phyloP scores from a whole-genome alignment of 164 flowering plant species.

The Buxus sempervirens region DNA sequence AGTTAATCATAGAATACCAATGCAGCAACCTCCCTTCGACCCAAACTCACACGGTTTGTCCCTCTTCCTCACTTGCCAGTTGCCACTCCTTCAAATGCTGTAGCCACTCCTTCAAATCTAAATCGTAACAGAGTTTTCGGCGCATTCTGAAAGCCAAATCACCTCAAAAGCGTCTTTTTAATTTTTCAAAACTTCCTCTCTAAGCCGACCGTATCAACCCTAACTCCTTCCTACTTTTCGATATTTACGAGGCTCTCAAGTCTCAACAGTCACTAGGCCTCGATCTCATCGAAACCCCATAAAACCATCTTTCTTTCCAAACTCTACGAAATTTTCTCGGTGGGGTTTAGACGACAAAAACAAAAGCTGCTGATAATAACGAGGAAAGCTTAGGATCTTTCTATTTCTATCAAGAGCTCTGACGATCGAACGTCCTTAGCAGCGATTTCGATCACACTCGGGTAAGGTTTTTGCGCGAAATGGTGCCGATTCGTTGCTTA shows the following conservation, averaged over 20 bases:
- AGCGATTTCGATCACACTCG: conserved; percentile 2
- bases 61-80: too few species aligned
- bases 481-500: neutral
- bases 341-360: conserved; percentile 10
- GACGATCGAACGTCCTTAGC: neutral
- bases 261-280: conserved; percentile 3
- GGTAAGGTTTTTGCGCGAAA: neutral
- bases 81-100: too few species aligned
- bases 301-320: neutral
- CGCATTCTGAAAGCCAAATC: too few species aligned
- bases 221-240: neutral
- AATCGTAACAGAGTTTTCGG: too few species aligned
- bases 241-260: conserved; percentile 10
- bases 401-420: neutral
- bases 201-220: neutral
- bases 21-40: too few species aligned
- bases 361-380: conserved; percentile 6
- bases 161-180: too few species aligned
- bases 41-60: too few species aligned
- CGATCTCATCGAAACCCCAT: conserved; percentile 19
- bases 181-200: neutral
- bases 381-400: neutral
- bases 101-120: too few species aligned
- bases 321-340: too few species aligned
- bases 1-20: too few species aligned